phyloP scores from a whole-genome alignment of 148 eudicot genomes.

The Dysphania ambrosioides region DNA sequence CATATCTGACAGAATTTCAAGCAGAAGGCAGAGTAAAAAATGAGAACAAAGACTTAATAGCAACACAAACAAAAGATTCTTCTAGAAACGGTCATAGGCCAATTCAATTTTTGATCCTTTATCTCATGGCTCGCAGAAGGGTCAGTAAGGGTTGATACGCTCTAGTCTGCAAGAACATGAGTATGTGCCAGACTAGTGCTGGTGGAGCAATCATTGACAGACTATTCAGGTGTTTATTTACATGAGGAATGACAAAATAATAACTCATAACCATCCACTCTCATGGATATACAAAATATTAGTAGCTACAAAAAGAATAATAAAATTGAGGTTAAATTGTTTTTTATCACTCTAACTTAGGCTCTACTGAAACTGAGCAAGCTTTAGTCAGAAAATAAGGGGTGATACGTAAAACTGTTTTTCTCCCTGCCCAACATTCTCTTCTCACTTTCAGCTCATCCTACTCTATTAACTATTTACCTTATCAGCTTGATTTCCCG shows the following conservation, averaged over 20 bases:
- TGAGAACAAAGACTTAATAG: background rate
- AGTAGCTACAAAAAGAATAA: background rate
- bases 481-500: too few species aligned
- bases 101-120: background rate
- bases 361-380: background rate
- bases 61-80: background rate
- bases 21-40: background rate
- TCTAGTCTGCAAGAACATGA: too few species aligned
- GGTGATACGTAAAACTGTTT: background rate
- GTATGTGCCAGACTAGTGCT: too few species aligned
- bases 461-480: background rate
- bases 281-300: background rate
- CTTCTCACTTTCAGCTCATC: background rate
- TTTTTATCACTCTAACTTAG: background rate
- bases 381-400: background rate
- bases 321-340: too few species aligned
- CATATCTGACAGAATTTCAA: slow-evolving; percentile 27
- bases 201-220: background rate
- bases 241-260: background rate
- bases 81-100: background rate
- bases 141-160: background rate
- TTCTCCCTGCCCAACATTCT: background rate
- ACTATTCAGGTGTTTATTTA: background rate
- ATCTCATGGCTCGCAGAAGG: background rate
- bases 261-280: background rate